Evolutionary conservation across 768 basidiomycete genomes (phyloP), one percentile per base, ranked within the genome.

Genomic region (Pleurotus eryngii): DNA sequence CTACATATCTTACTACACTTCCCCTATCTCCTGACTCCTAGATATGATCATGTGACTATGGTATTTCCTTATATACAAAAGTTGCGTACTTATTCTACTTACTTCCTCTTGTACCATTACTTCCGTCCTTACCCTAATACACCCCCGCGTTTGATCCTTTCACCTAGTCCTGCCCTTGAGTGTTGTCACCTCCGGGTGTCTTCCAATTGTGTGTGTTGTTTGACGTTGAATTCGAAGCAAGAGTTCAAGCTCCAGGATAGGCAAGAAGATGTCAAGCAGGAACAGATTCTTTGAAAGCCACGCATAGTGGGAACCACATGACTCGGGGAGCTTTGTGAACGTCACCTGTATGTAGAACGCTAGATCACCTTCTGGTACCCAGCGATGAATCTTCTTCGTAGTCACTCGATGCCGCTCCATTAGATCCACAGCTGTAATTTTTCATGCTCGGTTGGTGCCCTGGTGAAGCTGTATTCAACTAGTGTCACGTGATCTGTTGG

Each of bases 401-500:
- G 51, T 24, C 4, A 42, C 22, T 12, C 20, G 18, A n/a, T 39
- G 35, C n/a, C 37, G 39, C 22, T 39, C 20, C 9, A 40, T 40
- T 24, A 54, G 22, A 54, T 54, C 51, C 5, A 20, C 9, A 54
- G 38, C 17, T 22, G n/a, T 18, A 11, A 39, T 39, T 54, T 30
- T 20, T 39, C 51, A 11, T 30, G 37, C n/a, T 7, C 20, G 4
- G 30, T 54, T 18, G 38, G 37, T 7, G 37, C 51, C n/a, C 38
- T 7, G 15, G 17, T 54, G 22, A 54, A 54, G 6, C 51, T 39
- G 26, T 70, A 77, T 54, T 76, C 74, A 26, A 61, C 30, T 15
- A 63, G 58, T 8, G 76, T 76, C 53, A 71, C 67, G 0, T 54
- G 37, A 58, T 76, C 60, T 7, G 66, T 60, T 5, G 74, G 76